Base-by-base conservation (phyloP, 140 eudicot species). In the Anethum foeniculum region DNA sequence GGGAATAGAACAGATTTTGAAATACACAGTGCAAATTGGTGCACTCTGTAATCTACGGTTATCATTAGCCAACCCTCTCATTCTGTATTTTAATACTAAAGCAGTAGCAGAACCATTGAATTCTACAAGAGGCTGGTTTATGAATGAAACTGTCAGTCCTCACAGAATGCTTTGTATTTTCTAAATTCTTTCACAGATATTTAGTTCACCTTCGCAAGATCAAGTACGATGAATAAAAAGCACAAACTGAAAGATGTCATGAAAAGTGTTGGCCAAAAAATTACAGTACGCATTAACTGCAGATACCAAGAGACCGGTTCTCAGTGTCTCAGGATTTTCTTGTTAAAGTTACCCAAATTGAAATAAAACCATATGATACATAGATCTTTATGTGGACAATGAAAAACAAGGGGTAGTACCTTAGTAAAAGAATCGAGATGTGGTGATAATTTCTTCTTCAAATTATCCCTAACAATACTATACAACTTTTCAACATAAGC, bases 401-500 rank as follows among this genome's bases (percentile, higher is more conserved):
- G 16, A 6, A 43, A 52, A 54, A 49, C 34, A 71, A 25, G 69
- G 0, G 62, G 18, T 10, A 21, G 38, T 86, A 93, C 98, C 97
- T 93, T 88, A 28, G 88, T 91, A 83, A 92, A 90, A 51, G 88
- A 87, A 81, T 93, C 79, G 44, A 93, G 83, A 32, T 86, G 60
- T 11, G 93, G 77, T 47, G 92, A 85, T 82, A 93, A 80, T 67
- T 91, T 92, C 84, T 82, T 91, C 86, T 90, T 91, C 47, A 85
- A 64, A 86, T 82, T 89, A 78, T 93, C 92, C 79, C 94, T 86
- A 76, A 91, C 82, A 78, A 90, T 91, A 72, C 94, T 93, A 79
- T 85, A 91, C 7, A 91, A 75, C 80, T 88, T 93, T 79, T 93
- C 98, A 43, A 93, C 93, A 82, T 88, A 93, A 64, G 92, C 96